Conservation (phyloP, 441 rosid species). For the Theobroma grandiflorum region DNA sequence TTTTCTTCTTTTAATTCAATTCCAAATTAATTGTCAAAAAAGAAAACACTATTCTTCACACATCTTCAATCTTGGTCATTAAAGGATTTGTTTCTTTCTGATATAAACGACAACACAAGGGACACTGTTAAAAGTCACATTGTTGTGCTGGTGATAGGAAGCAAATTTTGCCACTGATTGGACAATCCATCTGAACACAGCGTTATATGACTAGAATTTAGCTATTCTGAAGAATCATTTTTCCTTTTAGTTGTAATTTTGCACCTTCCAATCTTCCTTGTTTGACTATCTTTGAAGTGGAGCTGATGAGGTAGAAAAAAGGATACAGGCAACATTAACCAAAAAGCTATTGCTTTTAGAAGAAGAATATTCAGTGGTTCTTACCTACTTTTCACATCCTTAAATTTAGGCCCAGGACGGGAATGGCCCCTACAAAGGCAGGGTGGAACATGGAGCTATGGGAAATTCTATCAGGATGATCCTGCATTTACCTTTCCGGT, state of each 20-base stretch:
- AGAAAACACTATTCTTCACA: not conserved
- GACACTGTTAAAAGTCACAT: not conserved
- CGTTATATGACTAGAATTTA: slow-evolving; percentile 14
- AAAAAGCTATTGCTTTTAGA: not conserved
- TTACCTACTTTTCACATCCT: too few species aligned
- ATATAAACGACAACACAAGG: not conserved
- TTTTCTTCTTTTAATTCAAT: not conserved
- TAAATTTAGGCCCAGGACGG: not conserved
- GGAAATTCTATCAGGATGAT: too few species aligned
- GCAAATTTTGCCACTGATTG: slow-evolving; percentile 20
- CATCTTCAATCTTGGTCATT: not conserved
- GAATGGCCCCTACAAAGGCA: not conserved
- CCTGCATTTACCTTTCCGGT: too few species aligned
- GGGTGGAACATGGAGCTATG: too few species aligned
- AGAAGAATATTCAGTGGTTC: too few species aligned
- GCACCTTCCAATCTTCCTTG: not conserved
- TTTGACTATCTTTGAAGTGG: not conserved
- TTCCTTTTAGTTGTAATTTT: not conserved
- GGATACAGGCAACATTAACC: not conserved
- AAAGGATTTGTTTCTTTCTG: slow-evolving; percentile 4
- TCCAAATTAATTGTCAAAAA: not conserved
- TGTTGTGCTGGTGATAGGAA: not conserved
- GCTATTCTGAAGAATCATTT: slow-evolving; percentile 13
- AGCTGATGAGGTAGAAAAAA: too few species aligned
- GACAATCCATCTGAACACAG: slow-evolving; percentile 19